These are phyloP conservation scores for Pseudofabraea citricarpa DNA, from an alignment of 2,329 filamentous ascomycete species.

Conservation along the genomic window DNA sequence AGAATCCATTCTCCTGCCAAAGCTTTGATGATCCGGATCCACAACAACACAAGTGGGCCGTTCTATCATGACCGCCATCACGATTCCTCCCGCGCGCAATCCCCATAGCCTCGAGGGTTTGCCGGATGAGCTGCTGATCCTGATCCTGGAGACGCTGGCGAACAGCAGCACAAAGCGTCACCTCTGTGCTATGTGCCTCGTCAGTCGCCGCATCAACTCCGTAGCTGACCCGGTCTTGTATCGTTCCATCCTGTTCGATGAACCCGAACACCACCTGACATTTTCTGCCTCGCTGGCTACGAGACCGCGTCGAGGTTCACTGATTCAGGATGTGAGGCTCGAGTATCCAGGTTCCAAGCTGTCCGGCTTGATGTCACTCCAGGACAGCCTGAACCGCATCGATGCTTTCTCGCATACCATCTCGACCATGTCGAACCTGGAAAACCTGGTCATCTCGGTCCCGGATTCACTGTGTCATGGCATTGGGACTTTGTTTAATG, in stretches of 20 bases:
- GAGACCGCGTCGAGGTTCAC: conserved; percentile 41
- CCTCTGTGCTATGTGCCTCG: conserved; percentile 37
- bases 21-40: too few species aligned
- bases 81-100: too few species aligned
- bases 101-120: conserved; percentile 16
- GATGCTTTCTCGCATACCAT: conserved; percentile 42
- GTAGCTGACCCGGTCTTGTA: conserved; percentile 43
- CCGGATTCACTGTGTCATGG: conserved; percentile 38
- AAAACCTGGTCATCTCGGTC: conserved; percentile 40
- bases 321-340: conserved; percentile 40
- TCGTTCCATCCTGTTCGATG: conserved; percentile 40
- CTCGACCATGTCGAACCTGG: conserved; percentile 44
- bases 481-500: conserved; percentile 44
- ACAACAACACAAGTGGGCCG: too few species aligned
- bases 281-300: conserved; percentile 43
- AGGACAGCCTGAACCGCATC: conserved; percentile 32
- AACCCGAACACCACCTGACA: conserved; percentile 41
- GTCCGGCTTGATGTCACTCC: conserved; percentile 35
- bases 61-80: too few species aligned
- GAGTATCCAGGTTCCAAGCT: conserved; percentile 40
- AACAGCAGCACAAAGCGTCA: conserved; percentile 35
- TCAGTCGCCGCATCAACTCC: conserved; percentile 37
- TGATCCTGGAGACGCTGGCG: conserved; percentile 34
- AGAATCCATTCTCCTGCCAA: too few species aligned
- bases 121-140: conserved; percentile 35